phyloP scores from a whole-genome alignment of 2,329 filamentous ascomycete species.

The Lachnellula suecica region DNA sequence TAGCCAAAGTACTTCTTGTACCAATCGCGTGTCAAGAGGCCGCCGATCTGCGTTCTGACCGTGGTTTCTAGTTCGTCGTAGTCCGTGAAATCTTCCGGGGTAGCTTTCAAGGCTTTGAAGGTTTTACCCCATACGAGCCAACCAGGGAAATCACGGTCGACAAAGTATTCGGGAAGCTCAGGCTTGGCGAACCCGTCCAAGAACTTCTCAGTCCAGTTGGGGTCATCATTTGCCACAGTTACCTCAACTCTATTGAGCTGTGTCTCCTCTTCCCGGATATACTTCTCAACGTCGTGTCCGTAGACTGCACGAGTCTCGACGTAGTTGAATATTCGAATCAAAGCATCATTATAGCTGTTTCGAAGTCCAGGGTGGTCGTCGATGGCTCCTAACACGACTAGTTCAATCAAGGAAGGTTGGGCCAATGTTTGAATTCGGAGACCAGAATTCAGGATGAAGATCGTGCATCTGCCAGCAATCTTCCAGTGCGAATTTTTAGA shows the following conservation, averaged over 20 bases:
- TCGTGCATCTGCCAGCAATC: slow-evolving; percentile 83
- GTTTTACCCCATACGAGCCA: slow-evolving; percentile 95
- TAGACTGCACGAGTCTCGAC: slow-evolving; percentile 86
- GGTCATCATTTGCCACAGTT: slow-evolving; percentile 70
- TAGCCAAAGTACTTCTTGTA: slow-evolving; percentile 85
- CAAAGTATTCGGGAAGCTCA: slow-evolving; percentile 75
- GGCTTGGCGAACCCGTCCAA: slow-evolving; percentile 75
- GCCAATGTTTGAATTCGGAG: slow-evolving; percentile 89
- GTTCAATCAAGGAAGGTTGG: slow-evolving; percentile 76
- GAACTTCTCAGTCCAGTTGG: slow-evolving; percentile 76
- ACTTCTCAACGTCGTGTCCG: slow-evolving; percentile 83
- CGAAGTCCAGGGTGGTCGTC: slow-evolving; percentile 88
- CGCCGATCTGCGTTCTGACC: slow-evolving; percentile 77
- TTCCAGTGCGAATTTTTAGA: slow-evolving; percentile 91
- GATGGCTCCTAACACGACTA: slow-evolving; percentile 80
- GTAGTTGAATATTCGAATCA: slow-evolving; percentile 75
- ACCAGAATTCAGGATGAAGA: slow-evolving; percentile 87
- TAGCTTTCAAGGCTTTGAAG: slow-evolving; percentile 76
- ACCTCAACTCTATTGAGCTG: slow-evolving; percentile 77
- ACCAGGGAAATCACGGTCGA: slow-evolving; percentile 88
- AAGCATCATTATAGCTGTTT: slow-evolving; percentile 75
- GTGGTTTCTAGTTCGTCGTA: slow-evolving; percentile 81
- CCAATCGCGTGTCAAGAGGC: slow-evolving; percentile 79
- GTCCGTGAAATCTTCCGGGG: slow-evolving; percentile 60
- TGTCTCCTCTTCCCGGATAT: slow-evolving; percentile 75